Conservation (phyloP, 306 rosid genomes). For the Lathyrus sativus region DNA sequence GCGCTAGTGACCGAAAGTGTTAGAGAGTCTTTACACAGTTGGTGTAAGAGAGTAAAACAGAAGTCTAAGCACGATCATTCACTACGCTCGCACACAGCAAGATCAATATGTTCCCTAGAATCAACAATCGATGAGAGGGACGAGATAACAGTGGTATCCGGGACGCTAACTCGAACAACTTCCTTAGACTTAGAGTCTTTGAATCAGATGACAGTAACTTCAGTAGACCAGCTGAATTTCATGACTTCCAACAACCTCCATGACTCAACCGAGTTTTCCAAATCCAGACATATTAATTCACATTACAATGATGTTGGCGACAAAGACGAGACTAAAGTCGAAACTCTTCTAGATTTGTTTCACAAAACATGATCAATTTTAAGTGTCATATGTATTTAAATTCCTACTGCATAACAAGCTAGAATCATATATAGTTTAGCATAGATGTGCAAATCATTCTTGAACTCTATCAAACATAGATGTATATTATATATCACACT, state of each 20-base stretch:
- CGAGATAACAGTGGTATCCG: slow-evolving; percentile 78
- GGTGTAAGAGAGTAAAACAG: slow-evolving; percentile 96
- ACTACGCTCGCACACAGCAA: slow-evolving; percentile 56
- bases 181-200: slow-evolving; percentile 68
- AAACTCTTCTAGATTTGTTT: slow-evolving; percentile 75
- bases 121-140: slow-evolving; percentile 72
- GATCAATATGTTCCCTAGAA: slow-evolving; percentile 84
- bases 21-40: slow-evolving; percentile 86
- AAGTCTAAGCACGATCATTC: slow-evolving; percentile 69
- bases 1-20: slow-evolving; percentile 87
- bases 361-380: slow-evolving; percentile 50
- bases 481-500: not conserved
- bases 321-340: slow-evolving; percentile 44
- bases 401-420: slow-evolving; percentile 10
- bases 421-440: slow-evolving; percentile 6
- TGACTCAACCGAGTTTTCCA: slow-evolving; percentile 48
- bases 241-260: slow-evolving; percentile 35
- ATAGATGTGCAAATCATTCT: slow-evolving; percentile 28
- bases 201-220: slow-evolving; percentile 69
- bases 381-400: not conserved
- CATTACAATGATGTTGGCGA: slow-evolving; percentile 31
- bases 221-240: slow-evolving; percentile 50
- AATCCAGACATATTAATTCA: slow-evolving; percentile 35
- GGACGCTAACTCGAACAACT: slow-evolving; percentile 70
- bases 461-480: slow-evolving; percentile 1